phyloP scores from a whole-genome alignment of 495 filamentous ascomycete species.

The Penicillium maclennaniae region DNA sequence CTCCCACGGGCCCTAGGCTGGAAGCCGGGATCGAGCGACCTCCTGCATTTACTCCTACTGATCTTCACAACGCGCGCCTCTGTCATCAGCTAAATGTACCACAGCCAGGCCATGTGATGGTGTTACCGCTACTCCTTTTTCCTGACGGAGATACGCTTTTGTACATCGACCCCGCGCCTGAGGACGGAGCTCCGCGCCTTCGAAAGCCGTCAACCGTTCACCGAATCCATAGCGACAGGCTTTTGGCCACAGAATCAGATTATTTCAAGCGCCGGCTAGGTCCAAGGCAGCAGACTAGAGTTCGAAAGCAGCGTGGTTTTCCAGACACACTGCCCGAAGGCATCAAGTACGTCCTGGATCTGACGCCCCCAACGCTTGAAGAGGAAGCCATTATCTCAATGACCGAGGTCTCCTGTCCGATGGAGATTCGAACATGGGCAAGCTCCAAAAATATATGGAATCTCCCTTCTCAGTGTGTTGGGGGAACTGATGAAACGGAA shows the following conservation, averaged over 20 bases:
- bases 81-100: background rate
- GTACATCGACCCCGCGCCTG: conserved; percentile 45
- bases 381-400: conserved; percentile 56
- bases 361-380: conserved; percentile 56
- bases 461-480: conserved; percentile 37
- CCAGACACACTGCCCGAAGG: conserved; percentile 30
- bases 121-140: conserved; percentile 28
- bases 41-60: background rate
- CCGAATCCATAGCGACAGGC: conserved; percentile 41
- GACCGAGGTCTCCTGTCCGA: conserved; percentile 55
- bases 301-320: conserved; percentile 31
- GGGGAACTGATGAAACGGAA: conserved; percentile 33
- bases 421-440: conserved; percentile 45
- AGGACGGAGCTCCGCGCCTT: conserved; percentile 19
- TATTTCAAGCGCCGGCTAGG: conserved; percentile 48
- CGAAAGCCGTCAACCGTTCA: conserved; percentile 28
- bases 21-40: background rate
- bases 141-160: conserved; percentile 51
- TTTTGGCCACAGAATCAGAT: conserved; percentile 44
- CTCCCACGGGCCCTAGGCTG: background rate
- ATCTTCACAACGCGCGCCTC: background rate
- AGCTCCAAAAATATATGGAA: conserved; percentile 39
- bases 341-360: conserved; percentile 56
- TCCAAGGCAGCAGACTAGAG: conserved; percentile 28
- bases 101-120: background rate